phyloP scores from a whole-genome alignment of 805 yeast species.

The Kodamaea kakaduensis region DNA sequence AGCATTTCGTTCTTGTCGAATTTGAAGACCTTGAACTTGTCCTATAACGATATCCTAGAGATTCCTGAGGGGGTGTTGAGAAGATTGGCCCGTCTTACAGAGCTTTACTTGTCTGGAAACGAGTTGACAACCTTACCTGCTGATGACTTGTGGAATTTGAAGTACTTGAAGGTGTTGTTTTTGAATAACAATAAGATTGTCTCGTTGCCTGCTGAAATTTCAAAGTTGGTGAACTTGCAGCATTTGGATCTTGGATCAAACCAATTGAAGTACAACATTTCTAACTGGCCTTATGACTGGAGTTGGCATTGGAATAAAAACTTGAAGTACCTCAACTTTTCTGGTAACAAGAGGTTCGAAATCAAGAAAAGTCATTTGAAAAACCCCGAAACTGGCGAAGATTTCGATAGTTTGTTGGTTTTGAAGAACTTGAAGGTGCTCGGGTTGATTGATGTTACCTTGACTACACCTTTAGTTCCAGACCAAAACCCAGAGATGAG shows the following conservation, averaged over 20 bases:
- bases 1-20: constrained; percentile 55
- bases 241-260: constrained; percentile 90
- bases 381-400: constrained; percentile 55
- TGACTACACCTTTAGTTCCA: constrained; percentile 86
- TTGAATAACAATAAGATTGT: constrained; percentile 82
- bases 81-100: constrained; percentile 53
- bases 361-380: constrained; percentile 62
- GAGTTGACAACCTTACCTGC: constrained; percentile 73
- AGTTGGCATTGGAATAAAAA: constrained; percentile 87
- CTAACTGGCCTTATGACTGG: constrained; percentile 96
- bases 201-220: constrained; percentile 83
- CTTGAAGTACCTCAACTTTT: constrained; percentile 76
- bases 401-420: constrained; percentile 61
- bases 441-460: constrained; percentile 93
- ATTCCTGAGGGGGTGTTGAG: constrained; percentile 70
- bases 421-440: constrained; percentile 66
- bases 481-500: constrained; percentile 81
- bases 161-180: constrained; percentile 55
- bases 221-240: constrained; percentile 58
- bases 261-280: constrained; percentile 82
- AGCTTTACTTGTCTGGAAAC: constrained; percentile 80
- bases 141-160: constrained; percentile 71
- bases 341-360: constrained; percentile 90
- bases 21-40: constrained; percentile 62
- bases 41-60: constrained; percentile 82